These are phyloP conservation scores for Arabidopsis suecica DNA, from an alignment of 345 rosid species.

Conservation along the genomic window DNA sequence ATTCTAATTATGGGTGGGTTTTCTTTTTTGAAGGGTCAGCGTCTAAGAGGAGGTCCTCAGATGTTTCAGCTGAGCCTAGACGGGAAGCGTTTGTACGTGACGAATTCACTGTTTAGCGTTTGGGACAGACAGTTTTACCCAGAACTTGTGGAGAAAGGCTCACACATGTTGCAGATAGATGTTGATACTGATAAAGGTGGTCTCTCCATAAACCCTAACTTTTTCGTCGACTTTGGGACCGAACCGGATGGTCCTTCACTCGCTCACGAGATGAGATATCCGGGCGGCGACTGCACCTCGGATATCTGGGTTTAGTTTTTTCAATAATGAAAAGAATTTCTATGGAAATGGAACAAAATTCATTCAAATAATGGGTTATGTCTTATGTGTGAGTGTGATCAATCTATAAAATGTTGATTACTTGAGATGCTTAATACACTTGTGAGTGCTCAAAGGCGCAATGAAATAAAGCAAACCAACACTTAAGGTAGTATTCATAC, in stretches of 20 bases:
- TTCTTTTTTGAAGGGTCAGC: conserved; percentile 54
- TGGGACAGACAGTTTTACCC: conserved; percentile 91
- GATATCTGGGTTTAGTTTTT: conserved; percentile 65
- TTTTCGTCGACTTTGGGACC: conserved; percentile 73
- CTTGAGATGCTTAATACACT: too few relatives aligned
- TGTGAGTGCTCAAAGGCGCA: too few relatives aligned
- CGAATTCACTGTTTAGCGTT: conserved; percentile 79
- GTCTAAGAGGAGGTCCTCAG: conserved; percentile 83
- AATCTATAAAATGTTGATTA: too few relatives aligned
- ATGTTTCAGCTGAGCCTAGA: conserved; percentile 89
- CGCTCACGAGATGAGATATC: conserved; percentile 94
- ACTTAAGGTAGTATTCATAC: too few relatives aligned
- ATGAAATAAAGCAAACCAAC: too few relatives aligned
- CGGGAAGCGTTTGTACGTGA: conserved; percentile 79
- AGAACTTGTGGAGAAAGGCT: conserved; percentile 72
- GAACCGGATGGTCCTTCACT: conserved; percentile 90
- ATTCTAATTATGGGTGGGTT: background rate
- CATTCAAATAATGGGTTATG: background rate
- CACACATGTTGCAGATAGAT: conserved; percentile 86
- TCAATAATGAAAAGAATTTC: background rate
- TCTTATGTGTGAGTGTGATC: background rate
- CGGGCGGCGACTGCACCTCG: conserved; percentile 90
- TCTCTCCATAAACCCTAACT: conserved; percentile 63
- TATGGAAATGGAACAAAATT: background rate
- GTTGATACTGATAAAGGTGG: conserved; percentile 75